Percentiles rank a stretch among this genome's conserved stretches.
These are phyloP conservation scores for Pyrenophora tritici-repentis DNA, from an alignment of 2,329 filamentous ascomycete species.

Conservation along the genomic window DNA sequence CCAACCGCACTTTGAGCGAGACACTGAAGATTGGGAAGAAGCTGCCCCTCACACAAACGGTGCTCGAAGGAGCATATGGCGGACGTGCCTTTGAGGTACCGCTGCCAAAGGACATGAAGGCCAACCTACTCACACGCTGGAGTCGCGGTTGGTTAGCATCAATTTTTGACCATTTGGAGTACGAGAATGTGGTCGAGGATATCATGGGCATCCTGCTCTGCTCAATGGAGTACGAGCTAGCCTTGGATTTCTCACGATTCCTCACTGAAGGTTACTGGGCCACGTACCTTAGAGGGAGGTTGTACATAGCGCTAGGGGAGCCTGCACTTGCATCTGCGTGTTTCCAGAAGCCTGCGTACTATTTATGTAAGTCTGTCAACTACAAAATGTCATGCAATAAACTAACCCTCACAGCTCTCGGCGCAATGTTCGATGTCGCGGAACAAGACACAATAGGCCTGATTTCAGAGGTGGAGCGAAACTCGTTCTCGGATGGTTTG, in stretches of 20 bases:
- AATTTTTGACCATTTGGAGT: conserved; percentile 45
- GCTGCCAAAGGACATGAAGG: conserved; percentile 33
- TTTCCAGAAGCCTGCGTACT: conserved; percentile 83
- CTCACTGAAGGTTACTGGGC: conserved; percentile 63
- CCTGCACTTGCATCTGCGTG: conserved; percentile 72
- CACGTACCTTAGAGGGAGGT: conserved; percentile 81
- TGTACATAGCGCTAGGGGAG: conserved; percentile 75
- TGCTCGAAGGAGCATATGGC: conserved; percentile 44
- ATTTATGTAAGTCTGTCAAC: conserved; percentile 67
- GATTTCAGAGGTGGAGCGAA: conserved; percentile 75
- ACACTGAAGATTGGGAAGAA: conserved; percentile 30
- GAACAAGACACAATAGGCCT: conserved; percentile 57
- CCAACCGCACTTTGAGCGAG: conserved; percentile 33
- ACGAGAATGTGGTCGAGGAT: conserved; percentile 46
- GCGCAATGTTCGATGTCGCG: conserved; percentile 42
- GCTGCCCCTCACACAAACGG: conserved; percentile 43
- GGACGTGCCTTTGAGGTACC: conserved; percentile 38
- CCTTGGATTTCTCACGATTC: conserved; percentile 70
- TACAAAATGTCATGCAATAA: not conserved
- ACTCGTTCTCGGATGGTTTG: conserved; percentile 71
- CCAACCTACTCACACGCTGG: conserved; percentile 51
- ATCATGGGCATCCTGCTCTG: conserved; percentile 53
- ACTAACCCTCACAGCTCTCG: conserved; percentile 37
- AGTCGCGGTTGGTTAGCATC: conserved; percentile 52
- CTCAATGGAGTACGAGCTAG: conserved; percentile 54